phyloP scores from a whole-genome alignment of 2,329 filamentous ascomycete genomes.

The Aspergillus brunneoviolaceus region DNA sequence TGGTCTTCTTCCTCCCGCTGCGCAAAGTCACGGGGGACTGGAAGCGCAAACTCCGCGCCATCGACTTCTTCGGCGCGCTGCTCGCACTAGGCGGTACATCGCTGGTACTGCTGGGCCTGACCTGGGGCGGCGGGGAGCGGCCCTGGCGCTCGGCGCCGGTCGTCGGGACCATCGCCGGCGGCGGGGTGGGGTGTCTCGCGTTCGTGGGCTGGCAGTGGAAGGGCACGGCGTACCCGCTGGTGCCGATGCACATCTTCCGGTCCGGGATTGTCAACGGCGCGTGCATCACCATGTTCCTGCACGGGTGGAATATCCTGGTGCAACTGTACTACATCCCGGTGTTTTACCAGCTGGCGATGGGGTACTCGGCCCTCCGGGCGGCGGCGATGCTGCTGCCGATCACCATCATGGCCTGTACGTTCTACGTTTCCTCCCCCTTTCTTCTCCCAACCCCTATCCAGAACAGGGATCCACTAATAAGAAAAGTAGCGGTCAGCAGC shows the following conservation, averaged over 20 bases:
- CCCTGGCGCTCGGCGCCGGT: conserved; percentile 57
- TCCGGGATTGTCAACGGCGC: conserved; percentile 55
- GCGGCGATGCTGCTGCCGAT: conserved; percentile 54
- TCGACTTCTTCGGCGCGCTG: conserved; percentile 53
- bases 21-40: conserved; percentile 56
- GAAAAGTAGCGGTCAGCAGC: conserved; percentile 45
- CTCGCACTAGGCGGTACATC: conserved; percentile 49
- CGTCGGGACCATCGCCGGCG: conserved; percentile 55
- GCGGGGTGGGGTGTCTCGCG: conserved; percentile 31
- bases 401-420: conserved; percentile 46
- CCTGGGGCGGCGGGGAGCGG: conserved; percentile 62
- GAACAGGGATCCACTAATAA: too few relatives aligned
- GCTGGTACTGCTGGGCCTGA: conserved; percentile 52
- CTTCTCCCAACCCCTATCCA: too few relatives aligned
- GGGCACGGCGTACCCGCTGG: conserved; percentile 25
- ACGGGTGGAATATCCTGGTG: conserved; percentile 61
- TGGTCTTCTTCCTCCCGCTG: conserved; percentile 58
- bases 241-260: conserved; percentile 54
- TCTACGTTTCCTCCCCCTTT: neutral
- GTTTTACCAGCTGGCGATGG: conserved; percentile 59
- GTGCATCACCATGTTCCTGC: conserved; percentile 58
- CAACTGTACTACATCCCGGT: conserved; percentile 63
- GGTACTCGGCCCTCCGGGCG: conserved; percentile 46
- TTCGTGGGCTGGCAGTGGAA: conserved; percentile 40
- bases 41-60: conserved; percentile 51